A percentile compares a stretch with the other conserved stretches of the same genome.
phyloP scores from a whole-genome alignment of 2,329 filamentous ascomycete genomes.

The Aspergillus neoniger region DNA sequence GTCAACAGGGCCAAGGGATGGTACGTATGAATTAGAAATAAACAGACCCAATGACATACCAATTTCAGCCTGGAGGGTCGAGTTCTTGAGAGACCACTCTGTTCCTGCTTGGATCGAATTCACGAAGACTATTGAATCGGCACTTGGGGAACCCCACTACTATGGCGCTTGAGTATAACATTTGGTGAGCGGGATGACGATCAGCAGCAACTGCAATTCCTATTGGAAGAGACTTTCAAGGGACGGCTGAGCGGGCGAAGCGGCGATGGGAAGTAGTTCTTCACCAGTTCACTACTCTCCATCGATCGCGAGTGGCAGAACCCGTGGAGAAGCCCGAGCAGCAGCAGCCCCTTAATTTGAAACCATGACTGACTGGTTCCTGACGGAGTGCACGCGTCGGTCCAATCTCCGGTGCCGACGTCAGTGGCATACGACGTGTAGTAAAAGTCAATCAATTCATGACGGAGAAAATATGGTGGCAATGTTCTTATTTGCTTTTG shows the following conservation, averaged over 20 bases:
- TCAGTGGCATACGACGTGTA: background rate
- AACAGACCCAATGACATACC: background rate
- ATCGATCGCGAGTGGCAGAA: slow-evolving; percentile 18
- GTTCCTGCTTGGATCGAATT: slow-evolving; percentile 2
- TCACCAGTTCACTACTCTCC: slow-evolving; percentile 9
- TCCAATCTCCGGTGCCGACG: background rate
- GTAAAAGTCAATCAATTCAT: background rate
- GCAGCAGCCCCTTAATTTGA: slow-evolving; percentile 11
- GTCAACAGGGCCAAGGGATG: background rate
- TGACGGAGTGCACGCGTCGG: background rate
- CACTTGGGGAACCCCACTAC: slow-evolving; percentile 7
- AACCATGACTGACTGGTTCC: background rate
- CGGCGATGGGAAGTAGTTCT: slow-evolving; percentile 8
- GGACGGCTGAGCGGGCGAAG: slow-evolving; percentile 4
- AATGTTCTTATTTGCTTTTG: background rate
- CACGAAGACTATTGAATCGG: slow-evolving; percentile 13
- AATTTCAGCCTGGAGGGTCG: slow-evolving; percentile 7
- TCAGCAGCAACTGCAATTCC: slow-evolving; percentile 10
- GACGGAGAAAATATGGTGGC: background rate
- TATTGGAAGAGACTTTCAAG: slow-evolving; percentile 11
- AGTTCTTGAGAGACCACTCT: background rate
- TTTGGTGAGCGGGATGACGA: slow-evolving; percentile 13
- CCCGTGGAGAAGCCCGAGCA: slow-evolving; percentile 13
- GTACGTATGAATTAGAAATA: background rate
- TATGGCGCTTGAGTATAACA: slow-evolving; percentile 7